A percentile compares a stretch with the other conserved stretches of the same genome.
Conservation (phyloP, 805 yeast species). For the Zygosaccharomyces pseudorouxii region DNA sequence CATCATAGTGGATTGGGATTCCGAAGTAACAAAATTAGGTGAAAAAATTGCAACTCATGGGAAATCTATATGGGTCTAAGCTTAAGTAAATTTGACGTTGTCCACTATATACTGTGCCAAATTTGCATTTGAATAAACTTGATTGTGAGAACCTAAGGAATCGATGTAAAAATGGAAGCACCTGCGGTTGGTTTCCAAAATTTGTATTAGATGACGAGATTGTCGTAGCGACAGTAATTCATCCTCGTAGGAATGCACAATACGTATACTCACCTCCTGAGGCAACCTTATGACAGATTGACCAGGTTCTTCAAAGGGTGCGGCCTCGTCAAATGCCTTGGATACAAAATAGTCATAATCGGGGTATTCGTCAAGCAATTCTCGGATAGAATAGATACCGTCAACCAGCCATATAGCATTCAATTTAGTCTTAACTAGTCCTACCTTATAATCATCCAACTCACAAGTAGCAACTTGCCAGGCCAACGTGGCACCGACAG, state of each 20-base stretch:
- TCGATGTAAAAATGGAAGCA: slow-evolving; percentile 29
- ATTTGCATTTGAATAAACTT: slow-evolving; percentile 47
- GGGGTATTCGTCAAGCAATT: slow-evolving; percentile 58
- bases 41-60: slow-evolving; percentile 58
- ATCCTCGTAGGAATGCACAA: slow-evolving; percentile 62
- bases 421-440: slow-evolving; percentile 14
- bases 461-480: slow-evolving; percentile 43
- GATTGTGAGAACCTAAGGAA: slow-evolving; percentile 59
- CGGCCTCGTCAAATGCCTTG: slow-evolving; percentile 50
- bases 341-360: slow-evolving; percentile 50
- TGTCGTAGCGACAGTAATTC: slow-evolving; percentile 58
- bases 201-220: slow-evolving; percentile 37
- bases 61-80: slow-evolving; percentile 56
- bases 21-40: slow-evolving; percentile 62
- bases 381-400: slow-evolving; percentile 59
- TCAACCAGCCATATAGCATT: slow-evolving; percentile 46
- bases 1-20: slow-evolving; percentile 74
- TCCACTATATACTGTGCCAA: slow-evolving; percentile 35
- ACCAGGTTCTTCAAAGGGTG: slow-evolving; percentile 23
- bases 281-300: slow-evolving; percentile 11
- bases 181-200: slow-evolving; percentile 29
- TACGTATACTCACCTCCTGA: slow-evolving; percentile 25
- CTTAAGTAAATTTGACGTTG: slow-evolving; percentile 13
- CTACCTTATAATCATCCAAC: slow-evolving; percentile 1
- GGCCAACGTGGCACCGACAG: slow-evolving; percentile 71